phyloP scores from a whole-genome alignment of 495 filamentous ascomycete species.

The Penicillium flavigenum region DNA sequence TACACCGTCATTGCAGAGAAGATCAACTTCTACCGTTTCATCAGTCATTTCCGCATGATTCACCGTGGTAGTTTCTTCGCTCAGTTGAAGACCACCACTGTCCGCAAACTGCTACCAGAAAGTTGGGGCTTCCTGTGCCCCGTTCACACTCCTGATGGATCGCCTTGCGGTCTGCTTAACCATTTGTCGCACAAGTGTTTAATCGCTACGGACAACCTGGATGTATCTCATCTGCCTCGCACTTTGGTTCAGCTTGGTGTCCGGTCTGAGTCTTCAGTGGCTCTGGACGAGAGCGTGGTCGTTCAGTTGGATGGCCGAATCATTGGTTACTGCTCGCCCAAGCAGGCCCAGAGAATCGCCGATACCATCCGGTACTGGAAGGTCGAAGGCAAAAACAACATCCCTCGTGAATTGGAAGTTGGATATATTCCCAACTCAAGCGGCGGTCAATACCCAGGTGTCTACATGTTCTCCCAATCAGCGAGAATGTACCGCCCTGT shows the following conservation, averaged over 20 bases:
- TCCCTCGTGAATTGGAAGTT: slow-evolving; percentile 86
- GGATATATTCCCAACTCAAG: slow-evolving; percentile 83
- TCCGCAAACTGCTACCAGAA: slow-evolving; percentile 91
- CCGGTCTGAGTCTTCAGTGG: slow-evolving; percentile 65
- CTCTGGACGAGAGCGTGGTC: slow-evolving; percentile 74
- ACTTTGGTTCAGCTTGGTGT: slow-evolving; percentile 78
- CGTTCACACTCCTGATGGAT: slow-evolving; percentile 95
- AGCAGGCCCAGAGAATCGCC: slow-evolving; percentile 72
- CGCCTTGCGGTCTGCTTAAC: slow-evolving; percentile 90
- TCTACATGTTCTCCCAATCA: slow-evolving; percentile 86
- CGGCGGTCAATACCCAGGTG: slow-evolving; percentile 89
- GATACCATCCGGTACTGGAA: slow-evolving; percentile 92
- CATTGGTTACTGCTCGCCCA: slow-evolving; percentile 83
- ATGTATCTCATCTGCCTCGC: slow-evolving; percentile 69
- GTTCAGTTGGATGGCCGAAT: slow-evolving; percentile 89
- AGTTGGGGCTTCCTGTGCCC: slow-evolving; percentile 98
- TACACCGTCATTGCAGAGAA: slow-evolving; percentile 98
- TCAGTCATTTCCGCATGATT: slow-evolving; percentile 98
- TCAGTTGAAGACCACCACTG: slow-evolving; percentile 93
- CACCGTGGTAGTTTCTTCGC: slow-evolving; percentile 99
- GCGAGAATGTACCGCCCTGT: slow-evolving; percentile 88
- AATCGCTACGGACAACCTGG: slow-evolving; percentile 68
- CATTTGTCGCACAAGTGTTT: slow-evolving; percentile 95
- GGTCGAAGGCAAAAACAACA: slow-evolving; percentile 79
- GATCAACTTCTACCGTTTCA: slow-evolving; percentile 98